A percentile compares a stretch with the other conserved stretches of the same genome.
phyloP scores from a whole-genome alignment of 306 rosid species.

The Adenanthera pavonina region DNA sequence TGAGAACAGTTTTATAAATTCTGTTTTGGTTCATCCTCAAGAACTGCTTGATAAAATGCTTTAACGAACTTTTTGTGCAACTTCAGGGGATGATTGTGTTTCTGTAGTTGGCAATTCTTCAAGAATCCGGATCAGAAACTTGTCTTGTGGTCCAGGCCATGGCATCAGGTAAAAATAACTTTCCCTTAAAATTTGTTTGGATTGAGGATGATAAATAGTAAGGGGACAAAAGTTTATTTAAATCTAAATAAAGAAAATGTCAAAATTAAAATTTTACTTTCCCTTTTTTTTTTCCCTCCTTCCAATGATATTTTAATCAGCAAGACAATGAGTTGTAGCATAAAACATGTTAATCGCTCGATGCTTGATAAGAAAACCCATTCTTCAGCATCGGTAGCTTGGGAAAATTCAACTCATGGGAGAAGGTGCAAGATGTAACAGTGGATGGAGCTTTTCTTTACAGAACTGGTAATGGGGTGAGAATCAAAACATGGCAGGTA shows the following conservation, averaged over 20 bases:
- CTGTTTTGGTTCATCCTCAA: background rate
- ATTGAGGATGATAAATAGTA: too few species aligned
- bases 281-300: too few species aligned
- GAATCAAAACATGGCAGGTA: slow-evolving; percentile 95
- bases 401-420: slow-evolving; percentile 59
- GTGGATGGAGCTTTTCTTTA: slow-evolving; percentile 58
- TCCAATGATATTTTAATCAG: background rate
- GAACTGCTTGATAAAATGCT: background rate
- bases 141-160: slow-evolving; percentile 72
- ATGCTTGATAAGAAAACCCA: background rate
- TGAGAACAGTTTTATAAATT: background rate
- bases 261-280: background rate
- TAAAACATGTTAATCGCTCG: background rate
- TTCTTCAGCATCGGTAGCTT: slow-evolving; percentile 72
- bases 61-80: background rate
- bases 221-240: too few species aligned
- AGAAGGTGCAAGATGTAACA: slow-evolving; percentile 49
- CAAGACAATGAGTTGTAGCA: background rate
- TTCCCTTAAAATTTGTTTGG: background rate
- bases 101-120: slow-evolving; percentile 67
- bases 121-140: slow-evolving; percentile 48
- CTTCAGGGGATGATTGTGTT: slow-evolving; percentile 72
- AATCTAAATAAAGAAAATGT: background rate
- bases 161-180: slow-evolving; percentile 60
- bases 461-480: slow-evolving; percentile 61